phyloP scores from a whole-genome alignment of 2,329 filamentous ascomycete species.

The Gaeumannomyces sp. region DNA sequence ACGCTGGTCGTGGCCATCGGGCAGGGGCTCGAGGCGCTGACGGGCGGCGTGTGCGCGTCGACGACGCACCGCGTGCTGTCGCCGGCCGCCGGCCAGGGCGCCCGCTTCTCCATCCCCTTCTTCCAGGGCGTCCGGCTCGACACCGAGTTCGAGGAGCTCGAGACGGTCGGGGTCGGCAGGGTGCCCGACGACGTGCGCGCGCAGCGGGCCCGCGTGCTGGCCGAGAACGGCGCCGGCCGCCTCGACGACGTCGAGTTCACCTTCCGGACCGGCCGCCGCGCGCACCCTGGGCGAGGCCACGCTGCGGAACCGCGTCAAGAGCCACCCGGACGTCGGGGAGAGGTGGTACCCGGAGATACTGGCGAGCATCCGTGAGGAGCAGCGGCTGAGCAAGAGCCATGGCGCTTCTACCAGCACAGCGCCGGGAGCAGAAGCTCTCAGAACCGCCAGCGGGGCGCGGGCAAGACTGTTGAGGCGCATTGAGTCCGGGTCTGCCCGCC shows the following conservation, averaged over 20 bases:
- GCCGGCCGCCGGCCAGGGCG: conserved; percentile 60
- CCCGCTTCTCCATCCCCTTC: conserved; percentile 77
- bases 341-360: conserved; percentile 67
- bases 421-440: conserved; percentile 14
- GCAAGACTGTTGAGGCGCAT: conserved; percentile 30
- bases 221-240: conserved; percentile 47
- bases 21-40: conserved; percentile 80
- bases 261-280: conserved; percentile 62
- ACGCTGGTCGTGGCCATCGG: conserved; percentile 85
- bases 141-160: conserved; percentile 72
- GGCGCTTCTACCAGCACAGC: conserved; percentile 20
- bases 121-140: conserved; percentile 82
- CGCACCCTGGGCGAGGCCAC: conserved; percentile 76
- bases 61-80: conserved; percentile 82
- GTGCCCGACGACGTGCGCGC: conserved; percentile 58
- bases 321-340: conserved; percentile 80
- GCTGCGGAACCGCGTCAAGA: conserved; percentile 77
- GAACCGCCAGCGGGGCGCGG: conserved; percentile 8
- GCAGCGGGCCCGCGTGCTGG: conserved; percentile 49
- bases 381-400: conserved; percentile 33
- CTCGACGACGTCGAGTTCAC: conserved; percentile 82
- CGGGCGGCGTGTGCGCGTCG: conserved; percentile 71
- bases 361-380: conserved; percentile 50
- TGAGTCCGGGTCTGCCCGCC: conserved; percentile 14
- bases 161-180: conserved; percentile 46